Conservation (phyloP, 2,329 filamentous ascomycete genomes). For the Microdochium bolleyi region DNA sequence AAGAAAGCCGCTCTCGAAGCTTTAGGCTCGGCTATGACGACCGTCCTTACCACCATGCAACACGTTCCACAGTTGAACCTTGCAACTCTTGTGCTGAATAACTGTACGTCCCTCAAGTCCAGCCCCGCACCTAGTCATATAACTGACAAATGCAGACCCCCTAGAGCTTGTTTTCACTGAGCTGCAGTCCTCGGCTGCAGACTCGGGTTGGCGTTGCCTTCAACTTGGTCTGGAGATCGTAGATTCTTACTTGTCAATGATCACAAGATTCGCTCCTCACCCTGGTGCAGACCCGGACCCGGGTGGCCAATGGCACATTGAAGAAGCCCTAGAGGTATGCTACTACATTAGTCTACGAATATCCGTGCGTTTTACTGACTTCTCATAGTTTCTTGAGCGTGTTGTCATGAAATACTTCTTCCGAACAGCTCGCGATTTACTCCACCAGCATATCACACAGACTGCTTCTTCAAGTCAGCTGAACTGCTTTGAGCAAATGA, state of each 20-base stretch:
- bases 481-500: constrained; percentile 32
- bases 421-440: constrained; percentile 32
- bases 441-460: background rate
- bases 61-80: constrained; percentile 35
- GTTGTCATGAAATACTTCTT: constrained; percentile 25
- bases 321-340: constrained; percentile 38
- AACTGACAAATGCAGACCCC: constrained; percentile 25
- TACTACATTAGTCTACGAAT: background rate
- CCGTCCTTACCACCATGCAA: constrained; percentile 43
- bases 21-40: constrained; percentile 35
- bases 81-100: constrained; percentile 41
- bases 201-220: constrained; percentile 41
- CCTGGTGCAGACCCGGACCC: constrained; percentile 24
- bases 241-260: constrained; percentile 34
- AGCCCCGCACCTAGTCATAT: background rate
- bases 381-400: background rate
- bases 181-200: constrained; percentile 31
- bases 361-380: background rate
- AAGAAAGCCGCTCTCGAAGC: constrained; percentile 45
- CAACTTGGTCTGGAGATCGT: constrained; percentile 35
- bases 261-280: constrained; percentile 31
- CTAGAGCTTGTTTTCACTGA: constrained; percentile 42
- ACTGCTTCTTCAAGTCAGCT: background rate
- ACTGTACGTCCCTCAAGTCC: constrained; percentile 20
- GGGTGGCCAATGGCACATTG: constrained; percentile 24